Conservation (phyloP, 768 basidiomycete species). For the Russula emetica region DNA sequence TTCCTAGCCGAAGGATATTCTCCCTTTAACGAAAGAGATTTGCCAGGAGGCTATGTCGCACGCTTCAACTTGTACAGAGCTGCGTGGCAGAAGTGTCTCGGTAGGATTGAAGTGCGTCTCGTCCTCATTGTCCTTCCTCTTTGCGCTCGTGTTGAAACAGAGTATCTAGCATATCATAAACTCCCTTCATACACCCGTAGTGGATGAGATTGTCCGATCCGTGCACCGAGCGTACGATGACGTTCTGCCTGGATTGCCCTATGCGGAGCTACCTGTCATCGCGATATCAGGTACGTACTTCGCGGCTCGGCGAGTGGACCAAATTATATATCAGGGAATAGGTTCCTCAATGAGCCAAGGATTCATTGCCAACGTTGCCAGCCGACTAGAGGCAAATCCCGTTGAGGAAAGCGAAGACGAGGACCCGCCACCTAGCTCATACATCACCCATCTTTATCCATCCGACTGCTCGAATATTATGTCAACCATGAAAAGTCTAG, state of each 20-base stretch:
- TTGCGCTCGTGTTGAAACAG: background rate
- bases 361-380: conserved; percentile 15
- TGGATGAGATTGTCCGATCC: conserved; percentile 21
- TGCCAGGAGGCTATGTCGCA: conserved; percentile 20
- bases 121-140: background rate
- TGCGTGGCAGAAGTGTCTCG: conserved; percentile 26
- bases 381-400: conserved; percentile 12
- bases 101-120: conserved; percentile 23
- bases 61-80: conserved; percentile 24
- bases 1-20: conserved; percentile 15
- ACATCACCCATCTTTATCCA: conserved; percentile 22
- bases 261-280: conserved; percentile 27
- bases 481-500: conserved; percentile 28
- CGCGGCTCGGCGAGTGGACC: background rate
- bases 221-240: conserved; percentile 27
- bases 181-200: conserved; percentile 19
- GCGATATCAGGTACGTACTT: conserved; percentile 22
- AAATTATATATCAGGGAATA: background rate
- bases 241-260: conserved; percentile 27
- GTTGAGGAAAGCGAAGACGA: conserved; percentile 10
- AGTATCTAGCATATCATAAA: conserved; percentile 20
- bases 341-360: conserved; percentile 23
- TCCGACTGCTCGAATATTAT: conserved; percentile 26
- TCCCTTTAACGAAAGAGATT: conserved; percentile 24
- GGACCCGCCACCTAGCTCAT: conserved; percentile 11